A percentile compares a stretch with the other conserved stretches of the same genome.
phyloP scores from a whole-genome alignment of 163 green algal genomes.

The Chlorella variabilis region DNA sequence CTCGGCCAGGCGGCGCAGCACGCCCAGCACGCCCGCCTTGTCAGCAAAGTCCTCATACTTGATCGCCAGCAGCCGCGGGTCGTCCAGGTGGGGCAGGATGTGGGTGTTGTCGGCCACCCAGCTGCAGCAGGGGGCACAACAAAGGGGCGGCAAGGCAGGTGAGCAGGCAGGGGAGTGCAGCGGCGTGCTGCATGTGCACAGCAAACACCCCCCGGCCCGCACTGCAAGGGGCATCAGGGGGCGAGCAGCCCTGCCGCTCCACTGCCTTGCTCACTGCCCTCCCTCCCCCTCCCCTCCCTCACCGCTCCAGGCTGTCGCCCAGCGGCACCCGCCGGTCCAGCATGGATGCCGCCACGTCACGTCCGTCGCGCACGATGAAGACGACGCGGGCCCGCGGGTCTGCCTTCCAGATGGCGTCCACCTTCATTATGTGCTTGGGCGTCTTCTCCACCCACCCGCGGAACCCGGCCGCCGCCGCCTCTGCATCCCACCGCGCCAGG shows the following conservation, averaged over 20 bases:
- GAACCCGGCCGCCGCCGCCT: neutral
- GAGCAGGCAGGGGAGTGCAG: neutral
- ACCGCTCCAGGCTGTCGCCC: neutral
- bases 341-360: slow-evolving; percentile 34
- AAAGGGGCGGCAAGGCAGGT: neutral
- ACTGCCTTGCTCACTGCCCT: neutral
- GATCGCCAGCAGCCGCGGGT: slow-evolving; percentile 7
- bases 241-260: no score
- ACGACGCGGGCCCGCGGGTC: slow-evolving; percentile 6
- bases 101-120: slow-evolving; percentile 36
- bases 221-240: no score
- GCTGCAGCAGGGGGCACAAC: neutral
- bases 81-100: slow-evolving; percentile 7
- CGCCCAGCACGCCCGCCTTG: slow-evolving; percentile 2
- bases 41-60: slow-evolving; percentile 27
- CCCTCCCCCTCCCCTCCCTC: neutral
- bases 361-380: slow-evolving; percentile 16
- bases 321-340: neutral
- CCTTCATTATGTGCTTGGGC: slow-evolving; percentile 17
- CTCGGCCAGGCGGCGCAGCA: slow-evolving; percentile 5
- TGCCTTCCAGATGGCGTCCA: neutral
- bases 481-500: neutral
- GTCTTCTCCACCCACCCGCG: slow-evolving; percentile 36
- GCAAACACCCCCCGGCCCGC: no score
- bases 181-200: neutral